Conservation (phyloP, 768 basidiomycete species). For the Hortiboletus campestris region DNA sequence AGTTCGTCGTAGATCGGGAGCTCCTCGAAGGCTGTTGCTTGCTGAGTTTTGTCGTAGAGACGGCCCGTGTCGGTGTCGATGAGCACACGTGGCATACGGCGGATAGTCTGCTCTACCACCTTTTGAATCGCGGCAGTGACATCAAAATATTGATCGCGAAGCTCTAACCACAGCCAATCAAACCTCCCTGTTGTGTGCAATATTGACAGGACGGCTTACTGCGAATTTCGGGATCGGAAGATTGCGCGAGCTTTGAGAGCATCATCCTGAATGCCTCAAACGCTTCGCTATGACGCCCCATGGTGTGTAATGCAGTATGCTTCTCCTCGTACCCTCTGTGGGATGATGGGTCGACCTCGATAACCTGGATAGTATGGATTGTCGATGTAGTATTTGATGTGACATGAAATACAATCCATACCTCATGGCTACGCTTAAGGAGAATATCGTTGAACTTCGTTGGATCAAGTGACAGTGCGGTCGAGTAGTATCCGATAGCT, state of each 20-base stretch:
- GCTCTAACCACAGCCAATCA: background rate
- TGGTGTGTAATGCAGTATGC: background rate
- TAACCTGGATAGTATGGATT: background rate
- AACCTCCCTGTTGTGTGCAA: background rate
- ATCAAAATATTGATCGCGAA: background rate
- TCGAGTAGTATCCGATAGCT: background rate
- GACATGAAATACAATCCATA: background rate
- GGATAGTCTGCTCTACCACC: background rate
- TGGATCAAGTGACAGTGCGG: background rate
- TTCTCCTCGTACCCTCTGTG: background rate
- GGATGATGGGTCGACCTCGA: background rate
- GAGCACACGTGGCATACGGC: background rate
- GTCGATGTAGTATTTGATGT: no score
- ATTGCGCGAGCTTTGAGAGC: background rate
- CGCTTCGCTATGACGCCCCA: background rate
- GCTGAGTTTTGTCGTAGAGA: background rate
- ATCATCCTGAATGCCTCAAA: background rate
- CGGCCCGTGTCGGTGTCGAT: background rate
- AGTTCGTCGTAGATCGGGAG: background rate
- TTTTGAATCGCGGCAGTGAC: background rate
- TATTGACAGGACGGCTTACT: background rate
- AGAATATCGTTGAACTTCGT: background rate
- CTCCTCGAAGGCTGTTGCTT: background rate
- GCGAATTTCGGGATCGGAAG: background rate
- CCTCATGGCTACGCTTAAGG: conserved; percentile 4